Evolutionary conservation across 305 asterid species (phyloP), one percentile per base, ranked within the genome.

Genomic region (Solanum hybrid): DNA sequence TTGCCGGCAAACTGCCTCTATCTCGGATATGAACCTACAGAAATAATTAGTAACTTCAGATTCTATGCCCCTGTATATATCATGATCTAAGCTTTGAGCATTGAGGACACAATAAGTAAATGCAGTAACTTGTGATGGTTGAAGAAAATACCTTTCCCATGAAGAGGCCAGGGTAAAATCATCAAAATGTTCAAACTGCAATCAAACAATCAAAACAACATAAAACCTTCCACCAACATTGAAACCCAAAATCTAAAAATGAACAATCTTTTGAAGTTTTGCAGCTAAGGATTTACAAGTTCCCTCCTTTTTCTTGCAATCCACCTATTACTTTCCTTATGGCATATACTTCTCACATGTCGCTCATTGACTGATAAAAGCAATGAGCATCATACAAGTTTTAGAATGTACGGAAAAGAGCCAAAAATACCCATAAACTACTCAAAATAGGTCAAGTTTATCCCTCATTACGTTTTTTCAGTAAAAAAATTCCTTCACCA

Each of bases 1-100:
- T 91, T 95, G 98, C 89, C 99, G 93, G 92, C 99, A 97, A 57
- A 96, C 96, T 28, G 98, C 99, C 92, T 97, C 99, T 37, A 97
- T 95, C 91, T 96, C 99, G 85, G 99, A 97, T 90, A 97, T 97
- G 93, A 97, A 95, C 94, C 99, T 97, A 89, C 79, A 85, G 71
- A 64, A 86, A 64, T 67, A 90, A 69, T 13, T 29, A 79, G 86
- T 88, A 76, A 88, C 35, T 92, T 83, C 42, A 91, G 73, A 67
- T 73, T 87, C 74, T 64, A 87, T 80, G 76, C 42, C 46, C 69
- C 69, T 85, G 16, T 29, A 29, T 6, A 42, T 26, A 36, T 71
- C 28, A 34, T 33, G 78, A 89, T 46, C 81, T 12, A 40, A 29
- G 22, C 69, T 29, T 29, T 46, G 37, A 89, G 77, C 57, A 80